Evolutionary conservation across 2,329 filamentous ascomycete genomes (phyloP), one percentile per base, ranked within the genome.

Genomic region (Apiospora kogelbergensis): DNA sequence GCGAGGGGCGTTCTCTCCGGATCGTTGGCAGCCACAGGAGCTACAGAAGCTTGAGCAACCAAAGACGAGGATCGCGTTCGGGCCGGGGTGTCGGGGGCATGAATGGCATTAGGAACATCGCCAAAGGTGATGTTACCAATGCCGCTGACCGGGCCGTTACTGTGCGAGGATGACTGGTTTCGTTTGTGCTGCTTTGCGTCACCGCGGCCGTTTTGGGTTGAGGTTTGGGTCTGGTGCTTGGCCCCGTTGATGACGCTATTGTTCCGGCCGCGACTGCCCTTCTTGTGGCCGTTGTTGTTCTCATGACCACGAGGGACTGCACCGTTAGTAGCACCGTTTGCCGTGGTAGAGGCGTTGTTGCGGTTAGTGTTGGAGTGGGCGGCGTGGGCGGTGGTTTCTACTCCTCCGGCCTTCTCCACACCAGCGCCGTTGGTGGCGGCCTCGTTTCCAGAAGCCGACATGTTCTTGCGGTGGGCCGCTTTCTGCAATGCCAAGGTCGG

Each of bases 401-500:
- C 42, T 37, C 26, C 53, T 37, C 53, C 53, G 53, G 53, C 53
- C 53, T 60, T 60, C 53, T 60, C 42, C 40, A 73, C 71, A 72
- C 68, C 70, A 75, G 77, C 74, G 76, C 74, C 71, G 73, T 73
- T 71, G 70, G 70, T 64, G 72, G 72, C 63, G 67, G 72, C 68
- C 65, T 73, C 71, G 65, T 72, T 71, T 48, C 69, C 74, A 60
- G 75, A 70, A 48, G 64, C 67, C 70, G n/a, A 24, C 44, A 46
- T 24, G 44, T 66, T 66, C 65, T 66, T 66, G 26, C 44, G 65
- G 33, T 46, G 42, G n/a, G 65, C 42, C 9, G 65, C 65, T 30
- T 66, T 66, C 37, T 66, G 65, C 44, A 53, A 10, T 3, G 65
- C n/a, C 65, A 66, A 13, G 46, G 46, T 26, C 9, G 46, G 22